These are phyloP conservation scores for Hanseniaspora lindneri DNA, from an alignment of 805 yeast genomes.

Conservation along the genomic window DNA sequence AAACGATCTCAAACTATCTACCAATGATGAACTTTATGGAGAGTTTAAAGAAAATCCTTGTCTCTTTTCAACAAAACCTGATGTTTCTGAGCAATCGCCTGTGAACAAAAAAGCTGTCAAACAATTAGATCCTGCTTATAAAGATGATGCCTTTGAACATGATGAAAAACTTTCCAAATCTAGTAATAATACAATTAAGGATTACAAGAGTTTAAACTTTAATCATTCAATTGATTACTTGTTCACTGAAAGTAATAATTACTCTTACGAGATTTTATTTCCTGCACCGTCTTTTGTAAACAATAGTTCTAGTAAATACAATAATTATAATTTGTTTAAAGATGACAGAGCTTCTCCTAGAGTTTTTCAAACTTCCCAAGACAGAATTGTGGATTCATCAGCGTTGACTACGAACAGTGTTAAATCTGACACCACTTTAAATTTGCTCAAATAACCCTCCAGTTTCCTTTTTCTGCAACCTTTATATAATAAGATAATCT, in stretches of 20 bases:
- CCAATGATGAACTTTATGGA: neutral
- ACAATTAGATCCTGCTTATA: neutral
- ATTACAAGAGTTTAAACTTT: neutral
- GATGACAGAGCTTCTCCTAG: neutral
- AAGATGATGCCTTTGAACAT: neutral
- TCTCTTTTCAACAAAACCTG: neutral
- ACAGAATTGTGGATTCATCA: neutral
- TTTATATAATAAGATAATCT: too few species aligned
- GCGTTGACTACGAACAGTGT: neutral
- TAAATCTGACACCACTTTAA: neutral
- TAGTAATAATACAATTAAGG: neutral
- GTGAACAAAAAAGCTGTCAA: neutral
- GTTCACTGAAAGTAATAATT: neutral
- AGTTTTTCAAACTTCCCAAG: neutral
- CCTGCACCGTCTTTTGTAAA: neutral
- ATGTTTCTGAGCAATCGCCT: neutral
- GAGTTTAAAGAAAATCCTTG: constrained; percentile 2
- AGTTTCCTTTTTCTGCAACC: too few species aligned
- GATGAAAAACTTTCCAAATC: neutral
- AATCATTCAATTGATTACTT: neutral
- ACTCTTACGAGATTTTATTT: neutral
- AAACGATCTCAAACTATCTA: neutral
- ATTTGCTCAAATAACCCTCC: neutral
- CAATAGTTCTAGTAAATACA: neutral
- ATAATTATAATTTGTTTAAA: neutral